Base-by-base conservation (phyloP, 1,284 basidiomycete species). In the Cutaneotrichosporon dermatis region DNA sequence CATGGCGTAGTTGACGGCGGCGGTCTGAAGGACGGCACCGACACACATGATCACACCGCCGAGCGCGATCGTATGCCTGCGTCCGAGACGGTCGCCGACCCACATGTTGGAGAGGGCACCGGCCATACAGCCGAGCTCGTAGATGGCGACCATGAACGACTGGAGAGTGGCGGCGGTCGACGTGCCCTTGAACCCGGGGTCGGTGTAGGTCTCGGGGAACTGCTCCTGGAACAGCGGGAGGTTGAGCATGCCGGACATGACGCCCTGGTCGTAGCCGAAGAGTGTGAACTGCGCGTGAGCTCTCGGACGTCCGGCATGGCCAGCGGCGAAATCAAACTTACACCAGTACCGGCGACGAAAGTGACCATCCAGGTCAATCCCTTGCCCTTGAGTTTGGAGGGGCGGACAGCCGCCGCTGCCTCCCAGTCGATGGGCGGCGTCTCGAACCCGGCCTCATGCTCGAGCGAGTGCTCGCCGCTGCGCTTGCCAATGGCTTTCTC, bases 1-100 rank as follows among this genome's bases (percentile, higher is more conserved):
- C 77, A 83, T 83, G 54, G 80, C 81, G 70, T 84, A 80, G 68
- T 82, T 84, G 58, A 74, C 72, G 0, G 84, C 64, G 2, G 66
- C 72, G 33, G 72, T 71, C 63, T 79, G 77, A 4, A 79, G 61
- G 4, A 78, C 75, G 16, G 84, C 84, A 4, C 85, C 85, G 40
- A 86, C 60, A 25, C 85, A 80, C 72, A 79, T 81, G 42, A 79
- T 67, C 46, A 77, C 46, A 48, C 72, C 72, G 44, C 73, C 79
- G 10, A 72, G 72, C 40, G 80, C 71, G 66, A 55, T 51, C 35
- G 45, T 49, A 36, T 77, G 45, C 73, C 75, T 33, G 64, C 68
- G 54, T 15, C 78, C 79, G 5, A 79, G 55, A 34, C 57, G 57
- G 63, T 80, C 79, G 43, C 78, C 78, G 34, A 76, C 66, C 59